phyloP scores from a whole-genome alignment of 2,329 filamentous ascomycete species.

The Colletotrichum costaricense region DNA sequence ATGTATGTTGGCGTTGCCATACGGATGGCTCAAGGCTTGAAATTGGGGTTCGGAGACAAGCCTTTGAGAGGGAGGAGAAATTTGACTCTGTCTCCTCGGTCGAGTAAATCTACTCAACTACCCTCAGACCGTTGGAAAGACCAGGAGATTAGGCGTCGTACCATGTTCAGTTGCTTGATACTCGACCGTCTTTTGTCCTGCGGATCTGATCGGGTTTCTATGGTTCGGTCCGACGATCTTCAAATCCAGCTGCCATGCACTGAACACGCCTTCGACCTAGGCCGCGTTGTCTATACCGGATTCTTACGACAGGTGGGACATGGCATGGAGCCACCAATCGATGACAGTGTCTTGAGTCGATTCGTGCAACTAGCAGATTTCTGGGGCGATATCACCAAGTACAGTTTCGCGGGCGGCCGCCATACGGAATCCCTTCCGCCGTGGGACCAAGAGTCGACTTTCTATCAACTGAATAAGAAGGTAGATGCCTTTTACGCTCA shows the following conservation, averaged over 20 bases:
- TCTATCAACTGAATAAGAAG: slow-evolving; percentile 62
- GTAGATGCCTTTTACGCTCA: slow-evolving; percentile 63
- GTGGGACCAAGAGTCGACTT: slow-evolving; percentile 67
- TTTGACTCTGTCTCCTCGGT: slow-evolving; percentile 15
- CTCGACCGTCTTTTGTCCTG: slow-evolving; percentile 77
- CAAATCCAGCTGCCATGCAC: slow-evolving; percentile 76
- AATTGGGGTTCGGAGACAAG: slow-evolving; percentile 68
- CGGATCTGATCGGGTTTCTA: slow-evolving; percentile 70
- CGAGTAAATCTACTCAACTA: slow-evolving; percentile 28
- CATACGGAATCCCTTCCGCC: slow-evolving; percentile 63
- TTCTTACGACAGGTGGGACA: slow-evolving; percentile 50
- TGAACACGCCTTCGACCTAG: slow-evolving; percentile 73
- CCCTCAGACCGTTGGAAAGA: slow-evolving; percentile 43
- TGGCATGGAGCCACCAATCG: slow-evolving; percentile 39
- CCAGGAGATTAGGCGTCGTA: slow-evolving; percentile 73
- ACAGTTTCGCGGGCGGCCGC: slow-evolving; percentile 64
- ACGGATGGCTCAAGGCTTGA: slow-evolving; percentile 71
- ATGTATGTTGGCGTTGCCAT: slow-evolving; percentile 74
- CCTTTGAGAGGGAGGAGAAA: slow-evolving; percentile 38
- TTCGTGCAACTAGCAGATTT: slow-evolving; percentile 70
- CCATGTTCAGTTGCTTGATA: slow-evolving; percentile 81
- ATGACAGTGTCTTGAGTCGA: slow-evolving; percentile 62
- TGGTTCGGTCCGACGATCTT: slow-evolving; percentile 69
- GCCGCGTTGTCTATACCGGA: slow-evolving; percentile 65
- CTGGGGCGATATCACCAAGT: slow-evolving; percentile 68